Evolutionary conservation across 345 rosid genomes (phyloP).

Genomic region (Hevea brasiliensis): DNA sequence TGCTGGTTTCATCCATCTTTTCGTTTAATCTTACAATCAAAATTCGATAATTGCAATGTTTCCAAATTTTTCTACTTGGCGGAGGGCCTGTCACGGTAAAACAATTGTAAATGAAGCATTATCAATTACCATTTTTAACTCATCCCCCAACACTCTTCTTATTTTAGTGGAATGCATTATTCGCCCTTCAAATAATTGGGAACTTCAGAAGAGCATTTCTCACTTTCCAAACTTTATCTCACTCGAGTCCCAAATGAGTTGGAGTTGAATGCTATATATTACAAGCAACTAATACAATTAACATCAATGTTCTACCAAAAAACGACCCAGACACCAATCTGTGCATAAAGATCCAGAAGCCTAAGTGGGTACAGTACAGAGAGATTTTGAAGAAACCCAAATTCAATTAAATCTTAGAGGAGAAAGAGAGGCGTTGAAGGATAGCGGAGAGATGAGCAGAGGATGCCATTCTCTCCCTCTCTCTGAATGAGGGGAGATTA

Average conservation of each 20-base stretch:
- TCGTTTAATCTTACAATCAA: too few relatives aligned
- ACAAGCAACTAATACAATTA: background rate
- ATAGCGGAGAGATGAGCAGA: constrained; percentile 33
- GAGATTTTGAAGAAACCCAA: background rate
- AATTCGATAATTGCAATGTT: background rate
- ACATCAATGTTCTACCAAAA: background rate
- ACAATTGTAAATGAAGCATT: background rate
- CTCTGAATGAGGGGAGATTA: background rate
- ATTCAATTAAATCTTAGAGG: constrained; percentile 7
- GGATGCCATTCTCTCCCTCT: constrained; percentile 13
- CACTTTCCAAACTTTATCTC: constrained; percentile 37
- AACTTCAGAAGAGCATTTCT: constrained; percentile 18
- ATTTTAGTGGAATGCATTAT: background rate
- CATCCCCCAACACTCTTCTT: too few relatives aligned
- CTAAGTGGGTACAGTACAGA: background rate
- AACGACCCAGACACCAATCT: background rate
- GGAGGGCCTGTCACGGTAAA: background rate
- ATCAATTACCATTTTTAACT: too few relatives aligned
- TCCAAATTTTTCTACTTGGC: background rate
- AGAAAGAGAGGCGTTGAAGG: constrained; percentile 28
- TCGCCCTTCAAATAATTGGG: constrained; percentile 8
- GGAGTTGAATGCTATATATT: constrained; percentile 20
- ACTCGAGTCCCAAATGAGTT: constrained; percentile 37
- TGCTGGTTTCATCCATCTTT: too few relatives aligned
- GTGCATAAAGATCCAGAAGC: background rate